These are phyloP conservation scores for Yarrowia yakushimensis DNA, from an alignment of 805 yeast species.

Conservation along the genomic window DNA sequence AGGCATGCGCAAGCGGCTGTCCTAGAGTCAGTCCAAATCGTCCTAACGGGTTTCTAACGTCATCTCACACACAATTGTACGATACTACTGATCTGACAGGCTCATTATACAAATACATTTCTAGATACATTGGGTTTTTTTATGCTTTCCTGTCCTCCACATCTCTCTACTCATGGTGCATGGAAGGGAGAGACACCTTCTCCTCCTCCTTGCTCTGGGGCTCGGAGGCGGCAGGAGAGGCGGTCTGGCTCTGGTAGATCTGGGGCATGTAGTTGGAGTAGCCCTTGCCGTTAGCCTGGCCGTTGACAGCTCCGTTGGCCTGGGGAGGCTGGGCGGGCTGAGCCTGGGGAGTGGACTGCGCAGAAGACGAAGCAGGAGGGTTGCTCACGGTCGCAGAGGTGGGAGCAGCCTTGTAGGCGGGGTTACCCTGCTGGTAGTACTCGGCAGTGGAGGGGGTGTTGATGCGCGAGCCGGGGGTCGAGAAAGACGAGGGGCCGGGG, in stretches of 20 bases:
- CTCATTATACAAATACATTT: slow-evolving; percentile 24
- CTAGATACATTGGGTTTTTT: slow-evolving; percentile 23
- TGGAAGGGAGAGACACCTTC: slow-evolving; percentile 13
- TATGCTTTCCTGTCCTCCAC: neutral
- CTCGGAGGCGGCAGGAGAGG: slow-evolving; percentile 27
- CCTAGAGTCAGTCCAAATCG: too few relatives aligned
- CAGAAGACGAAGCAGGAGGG: slow-evolving; percentile 16
- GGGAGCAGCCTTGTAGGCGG: slow-evolving; percentile 25
- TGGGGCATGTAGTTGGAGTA: slow-evolving; percentile 30
- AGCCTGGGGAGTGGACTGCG: slow-evolving; percentile 18
- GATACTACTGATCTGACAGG: too few relatives aligned
- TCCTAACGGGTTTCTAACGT: too few relatives aligned
- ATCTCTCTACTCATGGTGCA: slow-evolving; percentile 12
- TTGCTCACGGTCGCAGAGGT: slow-evolving; percentile 3
- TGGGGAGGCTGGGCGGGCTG: slow-evolving; percentile 23
- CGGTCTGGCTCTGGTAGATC: slow-evolving; percentile 31
- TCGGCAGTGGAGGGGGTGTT: slow-evolving; percentile 25
- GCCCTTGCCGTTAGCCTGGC: slow-evolving; percentile 26
- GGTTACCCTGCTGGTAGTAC: slow-evolving; percentile 26
- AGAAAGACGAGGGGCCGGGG: slow-evolving; percentile 19
- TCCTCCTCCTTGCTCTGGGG: slow-evolving; percentile 27
- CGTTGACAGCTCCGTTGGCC: slow-evolving; percentile 19
- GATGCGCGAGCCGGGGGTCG: slow-evolving; percentile 24
- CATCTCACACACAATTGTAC: too few relatives aligned
- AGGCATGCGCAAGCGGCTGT: too few relatives aligned